A percentile compares a stretch with the other conserved stretches of the same genome.
These are phyloP conservation scores for Aureobasidium mangrovei DNA, from an alignment of 2,329 filamentous ascomycete genomes.

Conservation along the genomic window DNA sequence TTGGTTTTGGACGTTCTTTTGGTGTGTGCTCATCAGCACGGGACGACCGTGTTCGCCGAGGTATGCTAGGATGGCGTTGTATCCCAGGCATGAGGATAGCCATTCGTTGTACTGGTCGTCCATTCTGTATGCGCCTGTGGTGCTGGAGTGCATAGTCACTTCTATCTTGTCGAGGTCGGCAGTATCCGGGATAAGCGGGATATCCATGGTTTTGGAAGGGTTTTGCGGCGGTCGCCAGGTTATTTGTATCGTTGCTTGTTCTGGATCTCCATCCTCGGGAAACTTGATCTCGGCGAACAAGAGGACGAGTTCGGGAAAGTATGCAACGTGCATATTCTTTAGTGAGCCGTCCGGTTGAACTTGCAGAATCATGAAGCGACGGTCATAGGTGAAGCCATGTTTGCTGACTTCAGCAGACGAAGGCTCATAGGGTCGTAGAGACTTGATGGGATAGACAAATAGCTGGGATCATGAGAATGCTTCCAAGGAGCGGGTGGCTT, in stretches of 20 bases:
- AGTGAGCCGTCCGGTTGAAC: constrained; percentile 26
- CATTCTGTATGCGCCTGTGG: constrained; percentile 37
- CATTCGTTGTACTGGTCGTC: constrained; percentile 32
- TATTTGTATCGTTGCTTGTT: constrained; percentile 29
- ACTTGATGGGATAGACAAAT: constrained; percentile 42
- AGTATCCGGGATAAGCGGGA: constrained; percentile 34
- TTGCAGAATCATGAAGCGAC: constrained; percentile 36
- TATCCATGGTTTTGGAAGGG: constrained; percentile 22
- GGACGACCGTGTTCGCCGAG: constrained; percentile 34
- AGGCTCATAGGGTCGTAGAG: constrained; percentile 33
- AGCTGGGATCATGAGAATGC: constrained; percentile 24
- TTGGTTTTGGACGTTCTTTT: not conserved
- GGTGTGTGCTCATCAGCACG: constrained; percentile 30
- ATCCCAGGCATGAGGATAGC: constrained; percentile 38
- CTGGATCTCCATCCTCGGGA: constrained; percentile 23
- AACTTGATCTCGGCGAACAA: constrained; percentile 32
- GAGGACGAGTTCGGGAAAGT: constrained; percentile 33
- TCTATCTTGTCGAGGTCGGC: constrained; percentile 29
- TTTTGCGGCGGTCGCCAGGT: constrained; percentile 30
- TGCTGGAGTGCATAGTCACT: constrained; percentile 37
- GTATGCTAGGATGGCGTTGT: constrained; percentile 34
- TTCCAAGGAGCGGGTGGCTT: constrained; percentile 1
- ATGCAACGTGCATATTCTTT: constrained; percentile 36
- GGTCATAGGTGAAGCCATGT: constrained; percentile 38
- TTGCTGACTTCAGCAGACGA: constrained; percentile 32